Evolutionary conservation across 176 grass and related monocot genomes (phyloP).

Genomic region (Dactylis glomerata): DNA sequence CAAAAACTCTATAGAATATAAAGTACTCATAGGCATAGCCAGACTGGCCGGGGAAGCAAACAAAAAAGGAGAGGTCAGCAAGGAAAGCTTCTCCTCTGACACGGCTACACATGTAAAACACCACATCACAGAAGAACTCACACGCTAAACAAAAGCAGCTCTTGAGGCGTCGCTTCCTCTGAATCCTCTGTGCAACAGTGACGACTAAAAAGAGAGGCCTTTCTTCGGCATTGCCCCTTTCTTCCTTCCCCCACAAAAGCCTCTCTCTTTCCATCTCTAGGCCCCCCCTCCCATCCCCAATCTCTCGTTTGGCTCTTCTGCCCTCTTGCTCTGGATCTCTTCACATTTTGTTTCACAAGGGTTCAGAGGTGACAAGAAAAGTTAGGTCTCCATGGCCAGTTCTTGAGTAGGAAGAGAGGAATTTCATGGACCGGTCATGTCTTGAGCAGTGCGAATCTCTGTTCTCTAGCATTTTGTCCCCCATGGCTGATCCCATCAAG

Average conservation of each 20-base stretch:
- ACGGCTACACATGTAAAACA: slow-evolving; percentile 14
- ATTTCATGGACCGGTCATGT: slow-evolving; percentile 2
- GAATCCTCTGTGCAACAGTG: slow-evolving; percentile 5
- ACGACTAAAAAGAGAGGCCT: neutral
- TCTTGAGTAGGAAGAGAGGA: slow-evolving; percentile 1
- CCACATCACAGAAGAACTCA: neutral
- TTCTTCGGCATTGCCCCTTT: no score
- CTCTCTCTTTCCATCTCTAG: neutral
- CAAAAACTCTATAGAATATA: neutral
- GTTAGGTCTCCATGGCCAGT: neutral
- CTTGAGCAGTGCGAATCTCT: slow-evolving; percentile 10
- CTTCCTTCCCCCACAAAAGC: neutral
- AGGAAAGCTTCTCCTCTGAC: slow-evolving; percentile 29
- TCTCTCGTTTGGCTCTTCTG: slow-evolving; percentile 27
- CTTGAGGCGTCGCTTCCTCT: slow-evolving; percentile 34
- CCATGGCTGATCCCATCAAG: neutral
- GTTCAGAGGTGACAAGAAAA: neutral
- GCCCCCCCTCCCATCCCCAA: neutral
- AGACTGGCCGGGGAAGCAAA: slow-evolving; percentile 15
- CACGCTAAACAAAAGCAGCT: slow-evolving; percentile 13
- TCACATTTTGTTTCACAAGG: neutral
- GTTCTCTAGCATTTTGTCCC: slow-evolving; percentile 37
- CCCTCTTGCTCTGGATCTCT: slow-evolving; percentile 31
- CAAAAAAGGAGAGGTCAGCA: slow-evolving; percentile 26
- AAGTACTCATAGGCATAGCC: neutral